Conservation (phyloP, 2,329 filamentous ascomycete species). For the Clonostachys sp. region DNA sequence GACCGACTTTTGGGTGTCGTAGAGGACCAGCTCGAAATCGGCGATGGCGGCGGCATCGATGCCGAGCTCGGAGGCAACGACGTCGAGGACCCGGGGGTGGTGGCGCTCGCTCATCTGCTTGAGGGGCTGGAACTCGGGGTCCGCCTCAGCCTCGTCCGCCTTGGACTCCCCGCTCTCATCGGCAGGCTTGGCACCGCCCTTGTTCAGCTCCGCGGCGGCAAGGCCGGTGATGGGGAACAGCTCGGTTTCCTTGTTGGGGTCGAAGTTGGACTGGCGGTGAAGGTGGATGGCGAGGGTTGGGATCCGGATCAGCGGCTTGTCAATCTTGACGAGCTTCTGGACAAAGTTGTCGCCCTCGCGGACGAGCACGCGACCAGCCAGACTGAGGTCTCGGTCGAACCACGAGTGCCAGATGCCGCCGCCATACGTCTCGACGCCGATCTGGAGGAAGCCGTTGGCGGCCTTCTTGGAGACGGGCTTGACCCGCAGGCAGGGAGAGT, state of each 20-base stretch:
- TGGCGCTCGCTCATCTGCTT: slow-evolving; percentile 77
- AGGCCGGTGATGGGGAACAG: slow-evolving; percentile 90
- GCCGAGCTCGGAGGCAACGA: slow-evolving; percentile 76
- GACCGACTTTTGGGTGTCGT: slow-evolving; percentile 88
- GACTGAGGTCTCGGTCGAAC: slow-evolving; percentile 92
- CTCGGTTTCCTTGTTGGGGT: slow-evolving; percentile 96
- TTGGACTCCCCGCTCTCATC: slow-evolving; percentile 34
- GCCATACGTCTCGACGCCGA: slow-evolving; percentile 95
- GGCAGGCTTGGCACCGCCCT: slow-evolving; percentile 37
- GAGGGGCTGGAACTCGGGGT: slow-evolving; percentile 64
- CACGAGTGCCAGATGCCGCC: slow-evolving; percentile 97
- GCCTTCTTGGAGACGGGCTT: slow-evolving; percentile 93
- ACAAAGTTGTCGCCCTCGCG: slow-evolving; percentile 67
- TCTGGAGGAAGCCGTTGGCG: slow-evolving; percentile 82
- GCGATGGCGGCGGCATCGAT: slow-evolving; percentile 68
- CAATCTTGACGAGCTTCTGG: slow-evolving; percentile 84
- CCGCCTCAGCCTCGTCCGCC: slow-evolving; percentile 29
- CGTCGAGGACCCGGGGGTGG: slow-evolving; percentile 79
- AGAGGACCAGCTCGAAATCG: slow-evolving; percentile 96
- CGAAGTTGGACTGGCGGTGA: slow-evolving; percentile 78
- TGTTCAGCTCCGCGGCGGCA: slow-evolving; percentile 82
- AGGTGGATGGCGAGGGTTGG: slow-evolving; percentile 94
- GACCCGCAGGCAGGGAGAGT: slow-evolving; percentile 85
- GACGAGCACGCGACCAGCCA: slow-evolving; percentile 85
- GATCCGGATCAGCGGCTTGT: slow-evolving; percentile 85